These are phyloP conservation scores for Lyophyllum atratum DNA, from an alignment of 768 basidiomycete genomes.

Conservation along the genomic window DNA sequence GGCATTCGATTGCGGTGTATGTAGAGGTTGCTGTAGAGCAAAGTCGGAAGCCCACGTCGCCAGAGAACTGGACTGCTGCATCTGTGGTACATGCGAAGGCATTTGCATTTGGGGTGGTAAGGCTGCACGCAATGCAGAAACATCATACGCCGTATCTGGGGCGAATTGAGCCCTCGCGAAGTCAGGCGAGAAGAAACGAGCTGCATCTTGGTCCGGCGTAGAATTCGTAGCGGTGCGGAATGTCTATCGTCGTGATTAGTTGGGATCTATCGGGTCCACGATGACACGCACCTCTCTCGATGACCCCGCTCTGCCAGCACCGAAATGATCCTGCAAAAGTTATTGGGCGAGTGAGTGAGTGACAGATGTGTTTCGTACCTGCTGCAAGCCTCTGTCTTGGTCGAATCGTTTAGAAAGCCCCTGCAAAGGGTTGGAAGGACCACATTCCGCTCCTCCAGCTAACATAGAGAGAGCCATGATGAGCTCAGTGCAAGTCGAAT, in stretches of 20 bases:
- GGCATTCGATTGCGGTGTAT: constrained; percentile 5
- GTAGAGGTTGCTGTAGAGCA: constrained; percentile 35
- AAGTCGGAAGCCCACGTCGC: constrained; percentile 71
- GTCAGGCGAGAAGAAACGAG: constrained; percentile 62
- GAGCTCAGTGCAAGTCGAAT: neutral
- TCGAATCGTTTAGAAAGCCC: constrained; percentile 79
- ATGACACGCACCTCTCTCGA: constrained; percentile 56
- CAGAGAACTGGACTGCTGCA: constrained; percentile 24
- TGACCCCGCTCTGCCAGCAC: constrained; percentile 57
- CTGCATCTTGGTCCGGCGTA: constrained; percentile 62
- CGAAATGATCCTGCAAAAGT: constrained; percentile 65
- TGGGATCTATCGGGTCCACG: neutral
- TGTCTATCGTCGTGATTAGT: constrained; percentile 34
- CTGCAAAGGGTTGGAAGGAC: constrained; percentile 83
- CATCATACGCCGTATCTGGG: constrained; percentile 52
- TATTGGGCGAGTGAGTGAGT: constrained; percentile 7
- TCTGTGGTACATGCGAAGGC: constrained; percentile 20
- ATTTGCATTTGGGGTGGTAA: constrained; percentile 37
- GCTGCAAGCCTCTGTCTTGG: constrained; percentile 75
- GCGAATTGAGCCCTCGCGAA: constrained; percentile 33
- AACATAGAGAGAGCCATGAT: constrained; percentile 83
- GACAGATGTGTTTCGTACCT: constrained; percentile 45
- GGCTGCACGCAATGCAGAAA: constrained; percentile 53
- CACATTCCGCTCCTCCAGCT: constrained; percentile 77
- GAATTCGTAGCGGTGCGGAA: constrained; percentile 58